Evolutionary conservation across 2,329 filamentous ascomycete genomes (phyloP).

Genomic region (Hypoxylon sp.): DNA sequence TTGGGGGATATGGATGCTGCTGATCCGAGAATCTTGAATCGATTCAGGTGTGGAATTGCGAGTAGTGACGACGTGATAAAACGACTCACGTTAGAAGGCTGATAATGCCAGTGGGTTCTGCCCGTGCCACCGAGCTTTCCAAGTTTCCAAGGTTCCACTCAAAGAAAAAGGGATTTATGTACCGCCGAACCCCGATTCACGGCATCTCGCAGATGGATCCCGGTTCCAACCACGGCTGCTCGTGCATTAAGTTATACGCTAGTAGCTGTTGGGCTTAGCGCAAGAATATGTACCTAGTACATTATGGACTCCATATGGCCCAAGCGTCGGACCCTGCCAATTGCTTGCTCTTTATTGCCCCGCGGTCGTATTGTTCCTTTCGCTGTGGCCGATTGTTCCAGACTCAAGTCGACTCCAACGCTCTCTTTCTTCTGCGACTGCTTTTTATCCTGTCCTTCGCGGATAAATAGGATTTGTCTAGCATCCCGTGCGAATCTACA

Average conservation of each 20-base stretch:
- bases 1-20: slow-evolving; percentile 23
- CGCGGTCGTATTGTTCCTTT: slow-evolving; percentile 42
- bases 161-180: slow-evolving; percentile 28
- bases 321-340: slow-evolving; percentile 22
- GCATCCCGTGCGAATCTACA: slow-evolving; percentile 20
- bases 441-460: slow-evolving; percentile 24
- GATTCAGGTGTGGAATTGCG: slow-evolving; percentile 30
- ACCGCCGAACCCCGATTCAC: slow-evolving; percentile 23
- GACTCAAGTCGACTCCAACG: slow-evolving; percentile 6
- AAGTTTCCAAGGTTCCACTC: slow-evolving; percentile 3
- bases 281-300: slow-evolving; percentile 3
- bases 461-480: slow-evolving; percentile 25
- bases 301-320: neutral
- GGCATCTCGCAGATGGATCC: neutral
- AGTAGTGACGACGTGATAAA: slow-evolving; percentile 40
- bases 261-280: slow-evolving; percentile 1
- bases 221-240: neutral
- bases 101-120: slow-evolving; percentile 4
- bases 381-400: slow-evolving; percentile 29
- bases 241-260: neutral
- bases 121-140: slow-evolving; percentile 10
- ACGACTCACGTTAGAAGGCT: slow-evolving; percentile 40
- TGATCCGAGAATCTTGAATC: slow-evolving; percentile 35
- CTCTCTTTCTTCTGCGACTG: slow-evolving; percentile 26
- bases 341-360: slow-evolving; percentile 34